Percentiles rank a stretch among this genome's conserved stretches.
phyloP scores from a whole-genome alignment of 2,329 filamentous ascomycete species.

The Verticillium albo-atrum region DNA sequence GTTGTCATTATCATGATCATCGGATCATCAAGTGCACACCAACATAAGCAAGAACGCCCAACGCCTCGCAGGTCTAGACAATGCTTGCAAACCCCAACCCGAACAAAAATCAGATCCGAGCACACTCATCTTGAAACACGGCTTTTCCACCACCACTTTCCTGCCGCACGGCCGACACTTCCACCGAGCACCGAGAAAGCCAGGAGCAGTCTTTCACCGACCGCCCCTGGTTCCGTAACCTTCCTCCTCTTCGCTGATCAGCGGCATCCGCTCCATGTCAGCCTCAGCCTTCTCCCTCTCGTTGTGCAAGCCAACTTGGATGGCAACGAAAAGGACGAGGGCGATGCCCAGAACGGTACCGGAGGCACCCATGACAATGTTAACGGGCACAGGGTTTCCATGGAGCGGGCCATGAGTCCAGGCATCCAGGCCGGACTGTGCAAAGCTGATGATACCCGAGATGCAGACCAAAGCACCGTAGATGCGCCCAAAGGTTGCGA shows the following conservation, averaged over 20 bases:
- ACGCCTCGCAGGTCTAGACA: not conserved
- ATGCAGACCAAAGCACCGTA: conserved; percentile 73
- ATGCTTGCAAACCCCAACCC: not conserved
- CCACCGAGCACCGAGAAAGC: not conserved
- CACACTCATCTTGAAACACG: not conserved
- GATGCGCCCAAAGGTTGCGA: conserved; percentile 74
- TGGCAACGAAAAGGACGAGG: conserved; percentile 51
- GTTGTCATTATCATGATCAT: not conserved
- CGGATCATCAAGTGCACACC: not conserved
- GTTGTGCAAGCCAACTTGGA: conserved; percentile 11
- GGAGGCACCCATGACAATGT: conserved; percentile 48
- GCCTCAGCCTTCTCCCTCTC: conserved; percentile 4
- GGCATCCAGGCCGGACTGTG: conserved; percentile 65
- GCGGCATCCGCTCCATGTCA: conserved; percentile 2
- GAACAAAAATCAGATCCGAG: not conserved
- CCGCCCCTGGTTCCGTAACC: not conserved
- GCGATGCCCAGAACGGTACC: conserved; percentile 51
- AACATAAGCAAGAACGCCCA: not conserved
- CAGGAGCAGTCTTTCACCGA: not conserved
- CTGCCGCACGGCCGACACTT: not conserved
- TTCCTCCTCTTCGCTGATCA: conserved; percentile 3
- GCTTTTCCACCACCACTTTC: not conserved
- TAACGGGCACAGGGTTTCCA: conserved; percentile 61
- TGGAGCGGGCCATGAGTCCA: conserved; percentile 59
- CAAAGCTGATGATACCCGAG: conserved; percentile 67